Conservation (phyloP, 148 eudicot species). For the Fagopyrum tataricum region DNA sequence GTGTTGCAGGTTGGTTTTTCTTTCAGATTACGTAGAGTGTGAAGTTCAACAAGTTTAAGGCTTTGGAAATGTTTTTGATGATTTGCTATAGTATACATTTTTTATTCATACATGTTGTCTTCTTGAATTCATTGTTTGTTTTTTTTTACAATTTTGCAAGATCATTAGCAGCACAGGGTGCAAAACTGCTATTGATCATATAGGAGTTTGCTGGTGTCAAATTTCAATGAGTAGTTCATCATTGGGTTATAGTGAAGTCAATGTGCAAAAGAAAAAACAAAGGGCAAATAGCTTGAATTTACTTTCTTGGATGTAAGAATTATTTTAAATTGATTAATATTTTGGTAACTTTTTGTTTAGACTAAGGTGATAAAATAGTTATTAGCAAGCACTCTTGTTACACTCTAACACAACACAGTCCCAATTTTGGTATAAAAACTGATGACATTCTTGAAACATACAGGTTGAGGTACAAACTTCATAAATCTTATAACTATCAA, state of each 20-base stretch:
- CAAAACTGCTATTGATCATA: neutral
- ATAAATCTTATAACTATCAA: no score
- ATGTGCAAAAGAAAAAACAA: neutral
- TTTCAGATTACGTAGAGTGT: neutral
- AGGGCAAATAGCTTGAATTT: constrained; percentile 5
- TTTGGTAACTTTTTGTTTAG: neutral
- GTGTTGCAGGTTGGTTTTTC: constrained; percentile 5
- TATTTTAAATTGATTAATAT: neutral
- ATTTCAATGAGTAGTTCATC: neutral
- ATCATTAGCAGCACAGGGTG: constrained; percentile 10
- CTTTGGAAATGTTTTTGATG: neutral
- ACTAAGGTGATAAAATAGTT: no score
- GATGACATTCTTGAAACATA: no score
- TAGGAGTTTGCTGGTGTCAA: constrained; percentile 1
- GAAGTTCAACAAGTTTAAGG: neutral
- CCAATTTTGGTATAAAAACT: no score
- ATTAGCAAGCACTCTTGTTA: no score
- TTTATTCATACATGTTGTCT: neutral
- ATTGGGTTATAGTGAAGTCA: neutral
- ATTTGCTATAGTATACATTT: neutral
- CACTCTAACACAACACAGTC: no score
- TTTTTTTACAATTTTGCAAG: constrained; percentile 8
- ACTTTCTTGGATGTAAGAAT: neutral
- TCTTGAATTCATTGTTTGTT: neutral
- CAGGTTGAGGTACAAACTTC: no score